phyloP scores from a whole-genome alignment of 2,329 filamentous ascomycete genomes.

The Aureobasidium sp. region DNA sequence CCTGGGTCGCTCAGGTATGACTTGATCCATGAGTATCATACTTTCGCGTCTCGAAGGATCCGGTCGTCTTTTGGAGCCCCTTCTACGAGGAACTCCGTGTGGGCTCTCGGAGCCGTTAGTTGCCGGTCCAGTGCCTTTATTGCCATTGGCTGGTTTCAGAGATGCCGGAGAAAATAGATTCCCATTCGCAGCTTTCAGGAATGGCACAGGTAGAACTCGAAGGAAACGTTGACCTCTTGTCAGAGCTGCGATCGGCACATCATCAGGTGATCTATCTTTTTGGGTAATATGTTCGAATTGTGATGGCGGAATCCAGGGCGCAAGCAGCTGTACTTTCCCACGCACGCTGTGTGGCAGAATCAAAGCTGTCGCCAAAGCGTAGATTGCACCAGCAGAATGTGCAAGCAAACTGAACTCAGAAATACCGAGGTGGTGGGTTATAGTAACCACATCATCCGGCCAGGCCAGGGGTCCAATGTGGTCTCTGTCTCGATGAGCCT shows the following conservation, averaged over 20 bases:
- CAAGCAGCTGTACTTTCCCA: constrained; percentile 85
- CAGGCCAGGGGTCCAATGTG: constrained; percentile 77
- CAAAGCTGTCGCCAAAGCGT: constrained; percentile 87
- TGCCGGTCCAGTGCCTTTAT: constrained; percentile 16
- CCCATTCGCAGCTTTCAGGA: constrained; percentile 90
- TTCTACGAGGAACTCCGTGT: background rate
- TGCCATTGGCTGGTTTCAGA: constrained; percentile 23
- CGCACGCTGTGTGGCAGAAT: constrained; percentile 95
- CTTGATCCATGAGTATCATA: constrained; percentile 42
- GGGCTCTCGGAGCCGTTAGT: background rate
- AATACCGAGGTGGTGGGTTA: constrained; percentile 85
- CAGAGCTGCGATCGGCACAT: constrained; percentile 65
- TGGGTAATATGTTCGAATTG: constrained; percentile 71
- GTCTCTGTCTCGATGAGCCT: constrained; percentile 70
- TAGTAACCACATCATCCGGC: constrained; percentile 89
- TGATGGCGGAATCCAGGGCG: constrained; percentile 94
- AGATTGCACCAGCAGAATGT: constrained; percentile 96
- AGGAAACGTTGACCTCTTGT: constrained; percentile 89
- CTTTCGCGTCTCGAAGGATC: constrained; percentile 34
- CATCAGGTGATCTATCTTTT: constrained; percentile 25
- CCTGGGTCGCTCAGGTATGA: constrained; percentile 29
- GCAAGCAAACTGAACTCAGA: constrained; percentile 94
- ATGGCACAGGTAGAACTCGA: constrained; percentile 77
- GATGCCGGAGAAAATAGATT: constrained; percentile 78
- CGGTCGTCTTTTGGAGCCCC: constrained; percentile 15